Conservation (phyloP, 2,329 filamentous ascomycete species). For the Colletotrichum godetiae region DNA sequence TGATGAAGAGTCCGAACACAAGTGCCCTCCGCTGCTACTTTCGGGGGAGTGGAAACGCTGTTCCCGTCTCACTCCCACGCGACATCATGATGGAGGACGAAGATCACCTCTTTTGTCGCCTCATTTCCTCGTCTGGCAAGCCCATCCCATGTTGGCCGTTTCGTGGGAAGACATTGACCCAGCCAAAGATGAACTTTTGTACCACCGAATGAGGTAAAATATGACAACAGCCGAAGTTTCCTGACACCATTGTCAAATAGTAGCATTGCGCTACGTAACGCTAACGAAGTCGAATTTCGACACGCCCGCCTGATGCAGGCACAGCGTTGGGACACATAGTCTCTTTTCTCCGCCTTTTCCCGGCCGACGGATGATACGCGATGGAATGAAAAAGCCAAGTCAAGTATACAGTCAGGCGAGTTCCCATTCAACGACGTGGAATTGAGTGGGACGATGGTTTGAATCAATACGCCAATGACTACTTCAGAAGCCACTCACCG, state of each 20-base stretch:
- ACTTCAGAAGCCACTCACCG: background rate
- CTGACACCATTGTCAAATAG: constrained; percentile 1
- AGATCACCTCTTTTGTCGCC: background rate
- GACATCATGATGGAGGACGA: background rate
- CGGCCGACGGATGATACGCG: constrained; percentile 4
- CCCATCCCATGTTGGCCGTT: constrained; percentile 10
- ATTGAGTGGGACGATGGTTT: constrained; percentile 1
- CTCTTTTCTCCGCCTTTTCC: constrained; percentile 10
- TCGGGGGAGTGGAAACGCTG: constrained; percentile 11
- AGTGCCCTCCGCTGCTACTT: constrained; percentile 9
- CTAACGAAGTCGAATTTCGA: constrained; percentile 9
- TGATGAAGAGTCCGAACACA: constrained; percentile 21
- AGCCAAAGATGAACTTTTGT: background rate
- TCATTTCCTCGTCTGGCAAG: constrained; percentile 19
- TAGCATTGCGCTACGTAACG: constrained; percentile 15
- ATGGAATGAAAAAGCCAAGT: background rate
- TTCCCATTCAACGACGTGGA: background rate
- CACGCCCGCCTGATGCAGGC: background rate
- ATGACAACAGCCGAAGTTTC: background rate
- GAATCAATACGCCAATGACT: constrained; percentile 9
- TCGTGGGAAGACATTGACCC: background rate
- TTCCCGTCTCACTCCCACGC: constrained; percentile 18
- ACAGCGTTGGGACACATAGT: background rate
- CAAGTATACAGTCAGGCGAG: background rate
- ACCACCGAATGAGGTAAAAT: background rate